Evolutionary conservation across 2,329 filamentous ascomycete species (phyloP).

Genomic region (Ascochyta rabiei): DNA sequence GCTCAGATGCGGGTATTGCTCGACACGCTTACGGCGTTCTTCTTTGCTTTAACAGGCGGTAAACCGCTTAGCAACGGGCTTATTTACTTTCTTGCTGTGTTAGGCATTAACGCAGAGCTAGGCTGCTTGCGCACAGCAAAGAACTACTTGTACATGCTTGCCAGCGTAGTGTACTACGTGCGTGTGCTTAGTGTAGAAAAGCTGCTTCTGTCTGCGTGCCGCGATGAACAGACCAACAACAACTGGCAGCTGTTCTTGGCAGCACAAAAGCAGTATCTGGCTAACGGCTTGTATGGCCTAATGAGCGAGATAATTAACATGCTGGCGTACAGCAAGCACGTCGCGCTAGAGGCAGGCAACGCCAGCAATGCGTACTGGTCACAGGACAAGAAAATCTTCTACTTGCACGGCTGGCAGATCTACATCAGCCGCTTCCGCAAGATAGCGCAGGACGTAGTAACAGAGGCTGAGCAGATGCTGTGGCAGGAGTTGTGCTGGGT

Average conservation of each 20-base stretch:
- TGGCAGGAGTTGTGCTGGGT: too few species aligned
- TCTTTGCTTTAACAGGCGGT: too few species aligned
- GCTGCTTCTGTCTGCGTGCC: slow-evolving; percentile 15
- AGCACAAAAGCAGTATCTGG: too few species aligned
- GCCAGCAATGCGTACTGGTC: background rate
- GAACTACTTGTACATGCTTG: slow-evolving; percentile 25
- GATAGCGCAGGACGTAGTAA: background rate
- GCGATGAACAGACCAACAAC: slow-evolving; percentile 12
- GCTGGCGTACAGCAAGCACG: background rate
- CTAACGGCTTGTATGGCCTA: too few species aligned
- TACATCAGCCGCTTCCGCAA: background rate
- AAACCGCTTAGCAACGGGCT: too few species aligned
- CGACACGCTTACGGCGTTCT: background rate
- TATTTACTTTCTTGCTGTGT: background rate
- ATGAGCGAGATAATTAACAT: too few species aligned
- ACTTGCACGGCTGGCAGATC: background rate
- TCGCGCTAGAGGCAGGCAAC: background rate
- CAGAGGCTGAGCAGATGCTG: background rate
- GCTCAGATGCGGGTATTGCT: too few species aligned
- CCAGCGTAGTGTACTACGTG: slow-evolving; percentile 22
- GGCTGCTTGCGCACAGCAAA: slow-evolving; percentile 9
- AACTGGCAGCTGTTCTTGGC: too few species aligned
- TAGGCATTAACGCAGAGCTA: slow-evolving; percentile 4
- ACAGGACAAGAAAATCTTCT: background rate
- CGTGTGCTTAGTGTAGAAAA: slow-evolving; percentile 23